These are phyloP conservation scores for Heliamphora exappendiculata DNA, from an alignment of 148 eudicot genomes.

Conservation along the genomic window DNA sequence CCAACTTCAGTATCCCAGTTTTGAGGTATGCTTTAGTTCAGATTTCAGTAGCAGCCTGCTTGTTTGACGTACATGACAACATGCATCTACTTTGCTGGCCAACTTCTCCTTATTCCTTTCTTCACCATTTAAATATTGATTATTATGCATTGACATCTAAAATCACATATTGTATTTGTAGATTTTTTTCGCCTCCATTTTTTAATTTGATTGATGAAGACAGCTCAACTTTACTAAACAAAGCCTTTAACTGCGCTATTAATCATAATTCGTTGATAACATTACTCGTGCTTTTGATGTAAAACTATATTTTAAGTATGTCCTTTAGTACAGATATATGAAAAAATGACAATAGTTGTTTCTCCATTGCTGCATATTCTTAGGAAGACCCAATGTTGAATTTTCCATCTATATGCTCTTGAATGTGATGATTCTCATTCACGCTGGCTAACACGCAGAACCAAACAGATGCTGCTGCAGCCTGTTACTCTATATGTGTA, in stretches of 20 bases:
- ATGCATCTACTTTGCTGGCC: constrained; percentile 1
- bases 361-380: neutral
- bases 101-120: neutral
- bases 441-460: neutral
- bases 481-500: neutral
- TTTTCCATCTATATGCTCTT: neutral
- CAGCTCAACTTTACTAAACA: neutral
- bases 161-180: neutral
- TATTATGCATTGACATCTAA: neutral
- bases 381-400: neutral
- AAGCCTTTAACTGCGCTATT: neutral
- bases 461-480: neutral
- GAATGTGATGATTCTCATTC: constrained; percentile 1
- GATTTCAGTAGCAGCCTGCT: neutral
- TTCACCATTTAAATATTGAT: neutral
- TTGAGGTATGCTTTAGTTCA: constrained; percentile 50
- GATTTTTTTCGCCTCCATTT: neutral
- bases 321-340: no score
- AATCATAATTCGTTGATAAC: neutral
- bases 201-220: neutral
- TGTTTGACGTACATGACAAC: neutral
- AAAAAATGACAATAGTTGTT: neutral
- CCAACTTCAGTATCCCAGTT: constrained; percentile 65
- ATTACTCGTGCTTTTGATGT: neutral
- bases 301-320: neutral